Base-by-base conservation (phyloP, 805 yeast genomes). In the Candida dajiaensis region DNA sequence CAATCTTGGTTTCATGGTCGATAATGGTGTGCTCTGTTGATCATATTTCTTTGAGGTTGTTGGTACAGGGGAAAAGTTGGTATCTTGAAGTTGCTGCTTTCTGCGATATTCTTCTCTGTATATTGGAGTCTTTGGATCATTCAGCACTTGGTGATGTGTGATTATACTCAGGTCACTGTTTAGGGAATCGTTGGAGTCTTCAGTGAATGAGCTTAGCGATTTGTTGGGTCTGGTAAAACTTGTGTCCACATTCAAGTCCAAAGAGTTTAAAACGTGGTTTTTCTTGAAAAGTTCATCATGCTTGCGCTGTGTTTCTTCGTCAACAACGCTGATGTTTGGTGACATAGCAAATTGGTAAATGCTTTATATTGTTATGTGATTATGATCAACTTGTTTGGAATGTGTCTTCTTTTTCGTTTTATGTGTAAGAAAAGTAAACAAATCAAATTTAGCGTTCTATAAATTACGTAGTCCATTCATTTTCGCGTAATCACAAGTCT, bases 121-220 rank as follows among this genome's bases (percentile, higher is more conserved):
- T 11, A 36, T 23, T 0, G 63, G 63, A 1, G 63, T 59, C 38
- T 56, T 51, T n/a, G 63, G 63, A 29, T 59, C 53, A 39, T 54
- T 53, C 9, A 43, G 53, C 21, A 59, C 54, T 12, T 55, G 48
- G 1, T 42, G 12, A 25, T 49, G 51, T 8, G 52, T 47, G 10
- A 59, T 42, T 3, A 54, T 57, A 6, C 59, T 51, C 3, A 59
- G 19, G 18, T 53, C 39, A 2, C 42, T 42, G 21, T 36, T 25
- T 25, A 41, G 8, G 4, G 51, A 35, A n/a, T 43, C 40, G 19
- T 45, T 48, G 28, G 31, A 19, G 9, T 43, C 44, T 31, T 11
- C 29, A 33, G 33, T 44, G 20, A 16, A 33, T 44, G 19, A 45
- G 39, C 2, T 44, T 38, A 19, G 40, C 42, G 11, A 22, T 18